Percentiles rank a stretch among this genome's conserved stretches.
Conservation (phyloP, 2,329 filamentous ascomycete species). For the Dactylellina leptospora region DNA sequence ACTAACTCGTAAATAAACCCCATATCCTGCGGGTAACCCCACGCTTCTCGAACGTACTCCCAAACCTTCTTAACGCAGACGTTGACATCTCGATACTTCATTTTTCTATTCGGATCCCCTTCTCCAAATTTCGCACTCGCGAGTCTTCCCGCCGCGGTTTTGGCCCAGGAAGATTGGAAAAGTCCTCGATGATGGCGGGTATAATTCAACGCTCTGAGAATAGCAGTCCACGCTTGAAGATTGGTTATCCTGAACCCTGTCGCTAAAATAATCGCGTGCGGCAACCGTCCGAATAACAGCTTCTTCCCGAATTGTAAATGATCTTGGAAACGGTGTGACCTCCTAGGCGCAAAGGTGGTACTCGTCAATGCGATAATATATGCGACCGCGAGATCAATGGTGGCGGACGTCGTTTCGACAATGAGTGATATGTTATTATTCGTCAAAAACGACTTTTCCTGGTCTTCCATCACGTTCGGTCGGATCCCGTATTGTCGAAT, state of each 20-base stretch:
- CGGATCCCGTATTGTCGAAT: conserved; percentile 10
- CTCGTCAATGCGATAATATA: conserved; percentile 32
- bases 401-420: background rate
- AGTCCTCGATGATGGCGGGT: conserved; percentile 32
- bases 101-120: conserved; percentile 13
- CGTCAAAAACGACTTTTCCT: too few relatives aligned
- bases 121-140: conserved; percentile 21
- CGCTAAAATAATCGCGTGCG: conserved; percentile 44
- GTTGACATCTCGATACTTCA: conserved; percentile 42
- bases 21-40: conserved; percentile 26
- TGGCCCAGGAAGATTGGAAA: conserved; percentile 25
- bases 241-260: conserved; percentile 14
- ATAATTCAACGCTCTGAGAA: conserved; percentile 41
- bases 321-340: conserved; percentile 4
- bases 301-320: conserved; percentile 20
- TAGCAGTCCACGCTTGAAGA: conserved; percentile 25
- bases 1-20: conserved; percentile 27
- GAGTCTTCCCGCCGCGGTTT: conserved; percentile 2
- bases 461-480: background rate
- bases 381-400: conserved; percentile 21
- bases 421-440: background rate
- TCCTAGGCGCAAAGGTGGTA: conserved; percentile 21
- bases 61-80: conserved; percentile 21
- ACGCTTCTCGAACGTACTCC: conserved; percentile 6
- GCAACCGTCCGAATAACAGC: conserved; percentile 30